Evolutionary conservation across 345 rosid genomes (phyloP).

Genomic region (Lepidium africanum): DNA sequence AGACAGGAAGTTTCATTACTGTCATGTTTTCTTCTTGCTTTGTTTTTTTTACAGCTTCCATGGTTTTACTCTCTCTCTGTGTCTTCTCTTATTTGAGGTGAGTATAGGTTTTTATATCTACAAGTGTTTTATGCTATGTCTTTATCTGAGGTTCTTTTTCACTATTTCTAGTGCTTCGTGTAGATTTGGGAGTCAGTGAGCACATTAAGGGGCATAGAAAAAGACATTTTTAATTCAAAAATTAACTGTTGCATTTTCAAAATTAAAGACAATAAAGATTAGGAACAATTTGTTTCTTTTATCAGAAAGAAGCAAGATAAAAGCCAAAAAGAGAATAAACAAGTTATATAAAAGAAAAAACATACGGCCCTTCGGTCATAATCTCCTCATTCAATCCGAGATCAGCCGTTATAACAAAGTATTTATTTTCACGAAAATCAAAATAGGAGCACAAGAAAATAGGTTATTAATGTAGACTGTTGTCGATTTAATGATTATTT

Average conservation of each 20-base stretch:
- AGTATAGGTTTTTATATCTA: background rate
- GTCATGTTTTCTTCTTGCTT: constrained; percentile 24
- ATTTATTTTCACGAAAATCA: no score
- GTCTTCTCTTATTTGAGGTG: constrained; percentile 1
- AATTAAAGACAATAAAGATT: constrained; percentile 3
- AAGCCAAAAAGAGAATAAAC: background rate
- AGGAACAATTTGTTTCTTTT: background rate
- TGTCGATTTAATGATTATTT: no score
- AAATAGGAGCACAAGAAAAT: no score
- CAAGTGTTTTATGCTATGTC: constrained; percentile 13
- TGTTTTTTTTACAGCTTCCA: constrained; percentile 32
- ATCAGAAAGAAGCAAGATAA: constrained; percentile 5
- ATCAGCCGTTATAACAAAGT: no score
- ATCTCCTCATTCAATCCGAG: no score
- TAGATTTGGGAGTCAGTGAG: constrained; percentile 21
- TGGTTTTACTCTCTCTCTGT: constrained; percentile 11
- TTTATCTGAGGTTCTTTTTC: background rate
- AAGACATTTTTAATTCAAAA: background rate
- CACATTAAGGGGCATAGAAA: constrained; percentile 14
- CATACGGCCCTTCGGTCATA: no score
- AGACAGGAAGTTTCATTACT: constrained; percentile 35
- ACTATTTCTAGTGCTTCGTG: constrained; percentile 25
- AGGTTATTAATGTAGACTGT: no score
- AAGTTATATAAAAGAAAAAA: background rate
- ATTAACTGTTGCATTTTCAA: background rate